Evolutionary conservation across 1,284 basidiomycete genomes (phyloP).

Genomic region (Moniliophthora roreri): DNA sequence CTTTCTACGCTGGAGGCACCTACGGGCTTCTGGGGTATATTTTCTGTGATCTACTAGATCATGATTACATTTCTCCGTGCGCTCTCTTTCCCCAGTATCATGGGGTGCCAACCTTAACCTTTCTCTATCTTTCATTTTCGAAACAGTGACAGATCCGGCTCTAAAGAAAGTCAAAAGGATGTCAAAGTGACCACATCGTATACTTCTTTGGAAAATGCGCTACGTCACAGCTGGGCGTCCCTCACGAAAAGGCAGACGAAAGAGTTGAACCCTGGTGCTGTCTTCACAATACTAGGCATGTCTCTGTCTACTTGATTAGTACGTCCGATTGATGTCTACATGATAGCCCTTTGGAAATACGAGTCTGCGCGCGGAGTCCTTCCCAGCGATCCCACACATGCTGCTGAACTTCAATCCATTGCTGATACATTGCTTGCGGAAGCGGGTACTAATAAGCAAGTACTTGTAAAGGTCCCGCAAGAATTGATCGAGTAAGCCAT

Average conservation of each 20-base stretch:
- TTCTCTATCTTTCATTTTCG: conserved; percentile 19
- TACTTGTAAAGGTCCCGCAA: conserved; percentile 52
- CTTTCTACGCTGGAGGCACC: conserved; percentile 87
- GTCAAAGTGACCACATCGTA: conserved; percentile 68
- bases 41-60: conserved; percentile 88
- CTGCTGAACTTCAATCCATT: conserved; percentile 59
- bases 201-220: conserved; percentile 61
- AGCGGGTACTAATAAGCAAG: conserved; percentile 72
- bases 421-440: conserved; percentile 59
- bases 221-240: conserved; percentile 69
- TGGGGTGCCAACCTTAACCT: conserved; percentile 10
- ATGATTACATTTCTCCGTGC: conserved; percentile 83
- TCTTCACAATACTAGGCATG: conserved; percentile 76
- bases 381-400: conserved; percentile 50
- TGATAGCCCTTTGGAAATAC: conserved; percentile 82
- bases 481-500: conserved; percentile 57
- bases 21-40: conserved; percentile 94
- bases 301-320: not conserved
- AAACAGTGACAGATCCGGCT: conserved; percentile 65
- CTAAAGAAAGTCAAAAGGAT: conserved; percentile 62
- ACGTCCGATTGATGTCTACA: not conserved
- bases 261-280: conserved; percentile 70
- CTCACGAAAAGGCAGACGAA: conserved; percentile 76
- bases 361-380: conserved; percentile 60
- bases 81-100: conserved; percentile 15